A percentile compares a stretch with the other conserved stretches of the same genome.
Evolutionary conservation across 108 stramenopile genomes (phyloP).

Genomic region (Aureococcus anophagefferens): DNA sequence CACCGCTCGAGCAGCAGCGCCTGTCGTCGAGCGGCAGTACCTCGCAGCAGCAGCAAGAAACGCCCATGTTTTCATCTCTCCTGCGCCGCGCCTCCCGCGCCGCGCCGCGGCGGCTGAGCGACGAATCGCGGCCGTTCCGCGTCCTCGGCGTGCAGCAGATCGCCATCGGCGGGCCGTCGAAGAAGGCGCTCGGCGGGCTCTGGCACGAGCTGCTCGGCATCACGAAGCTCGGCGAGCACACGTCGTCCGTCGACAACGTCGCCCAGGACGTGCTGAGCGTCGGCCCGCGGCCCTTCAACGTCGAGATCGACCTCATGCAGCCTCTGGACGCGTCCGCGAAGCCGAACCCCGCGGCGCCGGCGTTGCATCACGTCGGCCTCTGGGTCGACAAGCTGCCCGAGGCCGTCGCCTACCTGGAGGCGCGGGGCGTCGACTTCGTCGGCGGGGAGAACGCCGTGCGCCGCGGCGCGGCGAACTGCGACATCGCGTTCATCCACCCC

Average conservation of each 20-base stretch:
- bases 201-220: constrained; percentile 77
- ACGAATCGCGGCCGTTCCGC: constrained; percentile 50
- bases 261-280: constrained; percentile 84
- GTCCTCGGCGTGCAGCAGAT: constrained; percentile 92
- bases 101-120: too few species aligned
- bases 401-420: constrained; percentile 73
- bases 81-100: too few species aligned
- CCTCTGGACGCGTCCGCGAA: constrained; percentile 60
- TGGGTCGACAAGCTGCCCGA: constrained; percentile 84
- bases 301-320: constrained; percentile 94
- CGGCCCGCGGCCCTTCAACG: constrained; percentile 58
- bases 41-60: too few species aligned
- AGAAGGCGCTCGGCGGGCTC: constrained; percentile 50
- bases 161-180: constrained; percentile 72
- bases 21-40: too few species aligned
- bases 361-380: constrained; percentile 93
- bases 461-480: constrained; percentile 80
- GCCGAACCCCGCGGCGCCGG: constrained; percentile 73
- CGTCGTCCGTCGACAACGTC: constrained; percentile 83
- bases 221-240: constrained; percentile 46
- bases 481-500: constrained; percentile 94
- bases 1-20: too few species aligned
- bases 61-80: too few species aligned
- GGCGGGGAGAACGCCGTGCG: constrained; percentile 85
- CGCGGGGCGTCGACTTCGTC: constrained; percentile 68